Evolutionary conservation across 768 basidiomycete species (phyloP).

Genomic region (Tricholoma sp.): DNA sequence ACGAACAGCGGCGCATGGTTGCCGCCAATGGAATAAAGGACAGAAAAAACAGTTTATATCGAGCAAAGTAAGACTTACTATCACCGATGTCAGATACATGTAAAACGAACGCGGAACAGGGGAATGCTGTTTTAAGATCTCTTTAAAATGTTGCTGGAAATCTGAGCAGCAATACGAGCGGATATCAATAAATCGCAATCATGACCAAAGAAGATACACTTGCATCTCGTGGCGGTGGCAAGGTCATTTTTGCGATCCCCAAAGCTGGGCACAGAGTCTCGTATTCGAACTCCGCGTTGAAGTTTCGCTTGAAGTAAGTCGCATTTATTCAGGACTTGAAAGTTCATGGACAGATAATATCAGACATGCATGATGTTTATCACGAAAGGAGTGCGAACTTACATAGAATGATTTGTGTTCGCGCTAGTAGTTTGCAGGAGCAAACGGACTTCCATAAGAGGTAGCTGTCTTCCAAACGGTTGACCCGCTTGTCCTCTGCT

Average conservation of each 20-base stretch:
- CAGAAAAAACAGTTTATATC: background rate
- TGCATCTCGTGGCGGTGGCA: conserved; percentile 65
- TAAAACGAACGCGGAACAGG: conserved; percentile 64
- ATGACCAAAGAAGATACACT: conserved; percentile 19
- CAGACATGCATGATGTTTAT: background rate
- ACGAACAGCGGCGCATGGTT: too few relatives aligned
- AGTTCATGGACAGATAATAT: too few relatives aligned
- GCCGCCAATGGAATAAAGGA: too few relatives aligned
- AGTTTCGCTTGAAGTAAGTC: conserved; percentile 73
- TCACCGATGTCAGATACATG: conserved; percentile 71
- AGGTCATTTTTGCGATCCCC: conserved; percentile 71
- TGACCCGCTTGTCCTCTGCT: conserved; percentile 63
- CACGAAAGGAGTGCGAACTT: conserved; percentile 9
- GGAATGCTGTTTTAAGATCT: conserved; percentile 59
- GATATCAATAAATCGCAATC: background rate
- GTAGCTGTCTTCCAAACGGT: conserved; percentile 74
- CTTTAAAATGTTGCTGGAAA: conserved; percentile 78
- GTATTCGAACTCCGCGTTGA: conserved; percentile 58
- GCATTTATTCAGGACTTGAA: conserved; percentile 59
- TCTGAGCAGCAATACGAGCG: conserved; percentile 34
- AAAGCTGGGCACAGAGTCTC: conserved; percentile 68
- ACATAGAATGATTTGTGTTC: conserved; percentile 53
- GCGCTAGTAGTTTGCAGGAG: conserved; percentile 56
- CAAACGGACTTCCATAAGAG: conserved; percentile 75
- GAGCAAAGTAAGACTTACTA: conserved; percentile 42